Percentiles rank a stretch among this genome's conserved stretches.
Conservation (phyloP, 2,329 filamentous ascomycete genomes). For the Zymoseptoria ardabiliae region DNA sequence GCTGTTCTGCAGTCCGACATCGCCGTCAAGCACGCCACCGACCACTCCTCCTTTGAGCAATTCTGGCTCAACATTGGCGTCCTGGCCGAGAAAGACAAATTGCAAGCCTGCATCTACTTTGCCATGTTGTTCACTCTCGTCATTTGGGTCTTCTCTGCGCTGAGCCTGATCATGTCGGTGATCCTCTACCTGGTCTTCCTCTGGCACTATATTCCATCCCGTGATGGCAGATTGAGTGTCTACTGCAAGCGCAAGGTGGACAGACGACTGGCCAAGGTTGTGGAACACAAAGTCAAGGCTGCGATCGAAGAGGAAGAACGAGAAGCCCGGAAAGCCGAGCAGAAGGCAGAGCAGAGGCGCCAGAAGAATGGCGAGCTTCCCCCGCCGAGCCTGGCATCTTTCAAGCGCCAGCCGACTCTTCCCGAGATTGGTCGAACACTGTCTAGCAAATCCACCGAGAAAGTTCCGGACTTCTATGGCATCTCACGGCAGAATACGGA, state of each 20-base stretch:
- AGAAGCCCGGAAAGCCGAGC: conserved; percentile 47
- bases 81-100: conserved; percentile 64
- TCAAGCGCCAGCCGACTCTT: conserved; percentile 54
- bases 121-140: conserved; percentile 89
- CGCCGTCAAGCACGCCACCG: conserved; percentile 45
- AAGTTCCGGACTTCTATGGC: conserved; percentile 29
- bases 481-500: conserved; percentile 30
- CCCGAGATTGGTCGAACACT: conserved; percentile 54
- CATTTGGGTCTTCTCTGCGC: conserved; percentile 75
- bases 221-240: conserved; percentile 70
- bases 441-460: conserved; percentile 45
- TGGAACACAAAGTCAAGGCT: conserved; percentile 79
- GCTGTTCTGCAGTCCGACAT: conserved; percentile 73
- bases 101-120: conserved; percentile 74
- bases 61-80: conserved; percentile 78
- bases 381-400: conserved; percentile 7
- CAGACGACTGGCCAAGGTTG: conserved; percentile 73
- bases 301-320: conserved; percentile 70
- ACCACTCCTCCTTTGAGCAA: conserved; percentile 58
- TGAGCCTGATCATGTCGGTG: conserved; percentile 65
- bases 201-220: conserved; percentile 80
- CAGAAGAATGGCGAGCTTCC: conserved; percentile 25
- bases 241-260: conserved; percentile 94
- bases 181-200: conserved; percentile 83
- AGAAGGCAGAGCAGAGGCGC: conserved; percentile 44